These are phyloP conservation scores for Psophocarpus tetragonolobus DNA, from an alignment of 306 rosid genomes.

Conservation along the genomic window DNA sequence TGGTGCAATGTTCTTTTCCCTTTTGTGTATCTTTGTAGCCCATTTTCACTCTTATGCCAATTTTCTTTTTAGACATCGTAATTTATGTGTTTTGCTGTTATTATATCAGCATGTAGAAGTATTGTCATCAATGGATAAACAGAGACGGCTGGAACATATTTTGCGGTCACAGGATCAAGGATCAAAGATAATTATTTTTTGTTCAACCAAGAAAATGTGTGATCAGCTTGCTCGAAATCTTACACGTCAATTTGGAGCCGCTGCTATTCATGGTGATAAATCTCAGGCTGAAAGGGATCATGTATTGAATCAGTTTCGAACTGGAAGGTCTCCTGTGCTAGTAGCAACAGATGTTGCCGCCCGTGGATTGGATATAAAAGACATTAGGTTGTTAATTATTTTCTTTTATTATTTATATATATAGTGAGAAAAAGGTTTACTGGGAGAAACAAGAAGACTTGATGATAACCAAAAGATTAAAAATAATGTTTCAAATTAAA, in stretches of 20 bases:
- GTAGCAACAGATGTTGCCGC: slow-evolving; percentile 99
- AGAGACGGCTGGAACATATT: slow-evolving; percentile 79
- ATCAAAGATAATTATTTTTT: slow-evolving; percentile 85
- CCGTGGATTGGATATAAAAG: slow-evolving; percentile 92
- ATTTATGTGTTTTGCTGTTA: slow-evolving; percentile 21
- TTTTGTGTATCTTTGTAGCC: not conserved
- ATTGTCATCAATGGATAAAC: slow-evolving; percentile 72
- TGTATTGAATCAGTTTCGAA: slow-evolving; percentile 80
- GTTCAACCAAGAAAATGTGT: slow-evolving; percentile 99
- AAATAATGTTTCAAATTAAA: too few relatives aligned
- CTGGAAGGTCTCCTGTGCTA: slow-evolving; percentile 91
- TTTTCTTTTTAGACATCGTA: not conserved
- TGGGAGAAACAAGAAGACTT: too few relatives aligned
- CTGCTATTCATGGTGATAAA: slow-evolving; percentile 98
- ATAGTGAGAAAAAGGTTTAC: too few relatives aligned
- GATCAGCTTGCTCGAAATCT: slow-evolving; percentile 97
- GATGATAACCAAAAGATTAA: too few relatives aligned
- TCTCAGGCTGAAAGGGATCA: slow-evolving; percentile 96
- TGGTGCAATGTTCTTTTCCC: not conserved
- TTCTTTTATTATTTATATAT: slow-evolving; percentile 1
- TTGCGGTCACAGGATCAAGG: slow-evolving; percentile 94
- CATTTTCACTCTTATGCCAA: not conserved
- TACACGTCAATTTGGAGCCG: slow-evolving; percentile 91
- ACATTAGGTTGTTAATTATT: slow-evolving; percentile 70
- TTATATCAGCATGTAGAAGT: slow-evolving; percentile 79